phyloP scores from a whole-genome alignment of 78 protist species.

The Dictyostelium purpureum region DNA sequence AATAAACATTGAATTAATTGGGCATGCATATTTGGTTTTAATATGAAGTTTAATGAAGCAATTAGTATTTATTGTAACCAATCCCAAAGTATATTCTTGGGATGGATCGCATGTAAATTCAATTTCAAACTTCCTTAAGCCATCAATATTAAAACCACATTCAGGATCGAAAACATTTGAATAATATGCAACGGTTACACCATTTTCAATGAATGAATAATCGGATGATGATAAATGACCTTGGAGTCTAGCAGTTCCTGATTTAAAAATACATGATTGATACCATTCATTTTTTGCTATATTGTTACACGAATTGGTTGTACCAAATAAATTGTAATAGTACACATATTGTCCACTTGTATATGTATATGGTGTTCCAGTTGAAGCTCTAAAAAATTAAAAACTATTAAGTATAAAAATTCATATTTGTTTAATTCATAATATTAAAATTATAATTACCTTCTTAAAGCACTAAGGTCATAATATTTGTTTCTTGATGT shows the following conservation, averaged over 20 bases:
- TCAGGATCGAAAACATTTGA: no score
- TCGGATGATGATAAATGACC: neutral
- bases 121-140: neutral
- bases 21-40: neutral
- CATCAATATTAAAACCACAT: neutral
- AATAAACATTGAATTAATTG: neutral
- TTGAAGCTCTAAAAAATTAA: neutral
- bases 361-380: neutral
- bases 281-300: neutral
- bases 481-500: no score
- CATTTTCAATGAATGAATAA: neutral
- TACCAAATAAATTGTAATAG: neutral
- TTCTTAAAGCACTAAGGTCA: no score
- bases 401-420: no score
- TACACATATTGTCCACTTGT: neutral
- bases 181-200: neutral
- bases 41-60: neutral
- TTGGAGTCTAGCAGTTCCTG: neutral
- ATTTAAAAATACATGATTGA: neutral
- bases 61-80: neutral
- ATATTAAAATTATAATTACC: no score
- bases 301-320: neutral
- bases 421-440: no score
- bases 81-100: neutral
- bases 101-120: neutral